Evolutionary conservation across 495 filamentous ascomycete genomes (phyloP), one percentile per base, ranked within the genome.

Genomic region (Podospora sp.): DNA sequence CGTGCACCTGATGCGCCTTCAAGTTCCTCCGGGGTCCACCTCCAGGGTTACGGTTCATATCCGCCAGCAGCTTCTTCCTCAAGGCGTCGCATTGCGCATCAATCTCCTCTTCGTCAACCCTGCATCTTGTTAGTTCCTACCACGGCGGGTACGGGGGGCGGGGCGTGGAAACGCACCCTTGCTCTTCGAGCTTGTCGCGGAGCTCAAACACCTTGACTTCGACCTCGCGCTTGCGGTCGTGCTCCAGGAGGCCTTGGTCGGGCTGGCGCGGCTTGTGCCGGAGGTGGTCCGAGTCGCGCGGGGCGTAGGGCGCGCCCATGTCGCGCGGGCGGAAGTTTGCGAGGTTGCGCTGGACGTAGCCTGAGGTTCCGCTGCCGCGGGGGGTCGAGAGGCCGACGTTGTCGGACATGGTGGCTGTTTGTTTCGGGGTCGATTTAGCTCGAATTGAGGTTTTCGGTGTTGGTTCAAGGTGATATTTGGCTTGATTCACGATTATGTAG

Each of bases 381-480:
- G 96, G 96, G 22, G 96, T 99, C 61, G 91, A 85, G 74, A 99
- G 93, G 68, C 96, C 96, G 80, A 99, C 96, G 83, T 99, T 99
- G 67, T 93, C 93, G 65, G 94, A 94, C 95, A 98, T 99, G 61
- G 49, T 60, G 40, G 58, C 29, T 22, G 25, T 33, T 3, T 16
- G 57, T 22, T 25, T 51, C 18, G n/a, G n/a, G 16, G 40, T 66
- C 22, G 49, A n/a, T 50, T 6, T 29, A 50, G 12, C 3, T 20
- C 18, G 63, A 21, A 0, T 53, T 20, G 24, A 40, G 33, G 29
- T 33, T 33, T 3, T 33, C 29, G 29, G 29, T 33, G 29, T 33
- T 33, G 29, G n/a, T n/a, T n/a, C n/a, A n/a, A n/a, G n/a, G n/a
- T n/a, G n/a, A n/a, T n/a, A n/a, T n/a, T n/a, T n/a, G n/a, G n/a